Evolutionary conservation across 2,329 filamentous ascomycete genomes (phyloP), one percentile per base, ranked within the genome.

Genomic region (Botrytis squamosa): DNA sequence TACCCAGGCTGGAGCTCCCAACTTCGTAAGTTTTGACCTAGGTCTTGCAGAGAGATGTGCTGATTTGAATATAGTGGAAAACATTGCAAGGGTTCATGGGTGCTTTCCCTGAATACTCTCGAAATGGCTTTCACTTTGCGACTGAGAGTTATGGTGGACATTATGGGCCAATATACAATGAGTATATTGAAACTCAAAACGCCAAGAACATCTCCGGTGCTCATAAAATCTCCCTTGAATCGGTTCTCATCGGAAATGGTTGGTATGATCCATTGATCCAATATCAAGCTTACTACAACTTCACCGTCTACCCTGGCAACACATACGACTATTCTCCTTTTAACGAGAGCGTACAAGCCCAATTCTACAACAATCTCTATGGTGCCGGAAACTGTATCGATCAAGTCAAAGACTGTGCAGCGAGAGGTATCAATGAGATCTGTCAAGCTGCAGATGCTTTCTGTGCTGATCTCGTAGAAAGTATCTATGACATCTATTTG

Each of bases 31-130:
- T 60, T 66, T 29, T 3, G 6, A 20, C 10, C 4, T 38, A 18
- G 25, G 38, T 22, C 3, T 44, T n/a, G 22, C 16, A 20, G 29
- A 25, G 38, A 46, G 3, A 5, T 38, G 14, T 72, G 14, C 52
- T 72, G 49, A 72, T 72, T 9, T 18, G 3, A 29, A 22, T 18
- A 36, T 9, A 72, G 70, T 72, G 87, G 86, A 88, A 86, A 80
- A 88, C 87, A 0, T 78, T 90, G 40, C 88, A 90, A 77, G 88
- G 88, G 1, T 90, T 91, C 80, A 88, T 89, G 85, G 88, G 88
- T 3, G 88, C 85, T 0, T 90, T 90, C 78, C 88, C 85, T 1
- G 79, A 85, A 74, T 86, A 86, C 76, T 82, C 84, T 0, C 81
- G 85, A 33, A 82, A 85, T 62, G 85, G 84, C 0, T 86, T 89